Evolutionary conservation across 129 eudicot species (phyloP).

Genomic region (Dittrichia graveolens): DNA sequence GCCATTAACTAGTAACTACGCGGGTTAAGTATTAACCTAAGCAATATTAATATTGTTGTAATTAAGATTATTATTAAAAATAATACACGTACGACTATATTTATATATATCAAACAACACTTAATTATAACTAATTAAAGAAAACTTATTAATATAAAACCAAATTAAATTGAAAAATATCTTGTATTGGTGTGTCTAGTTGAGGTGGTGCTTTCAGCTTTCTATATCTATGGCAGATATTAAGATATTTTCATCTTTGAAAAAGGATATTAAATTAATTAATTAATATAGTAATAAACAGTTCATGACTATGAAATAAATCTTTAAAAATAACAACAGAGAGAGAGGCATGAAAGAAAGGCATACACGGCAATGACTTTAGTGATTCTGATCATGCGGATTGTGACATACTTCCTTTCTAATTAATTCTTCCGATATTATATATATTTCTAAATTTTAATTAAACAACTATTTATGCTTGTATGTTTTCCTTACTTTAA

Average conservation of each 20-base stretch:
- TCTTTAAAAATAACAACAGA: neutral
- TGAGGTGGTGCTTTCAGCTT: slow-evolving; percentile 33
- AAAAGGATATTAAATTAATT: neutral
- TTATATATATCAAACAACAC: too few species aligned
- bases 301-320: slow-evolving; percentile 7
- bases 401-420: neutral
- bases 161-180: slow-evolving; percentile 26
- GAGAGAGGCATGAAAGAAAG: neutral
- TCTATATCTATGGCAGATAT: neutral
- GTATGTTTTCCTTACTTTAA: too few species aligned
- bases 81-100: too few species aligned
- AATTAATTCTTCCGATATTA: too few species aligned
- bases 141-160: neutral
- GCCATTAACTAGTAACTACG: too few species aligned
- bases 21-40: too few species aligned
- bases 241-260: slow-evolving; percentile 18
- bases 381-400: slow-evolving; percentile 1
- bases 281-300: neutral
- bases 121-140: neutral
- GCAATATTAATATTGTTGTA: too few species aligned
- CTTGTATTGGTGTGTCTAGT: slow-evolving; percentile 21
- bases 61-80: too few species aligned
- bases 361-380: slow-evolving; percentile 11
- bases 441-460: too few species aligned
- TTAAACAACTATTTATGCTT: too few species aligned